Evolutionary conservation across 2,329 filamentous ascomycete species (phyloP).

Genomic region (Dothidotthia symphoricarpi): DNA sequence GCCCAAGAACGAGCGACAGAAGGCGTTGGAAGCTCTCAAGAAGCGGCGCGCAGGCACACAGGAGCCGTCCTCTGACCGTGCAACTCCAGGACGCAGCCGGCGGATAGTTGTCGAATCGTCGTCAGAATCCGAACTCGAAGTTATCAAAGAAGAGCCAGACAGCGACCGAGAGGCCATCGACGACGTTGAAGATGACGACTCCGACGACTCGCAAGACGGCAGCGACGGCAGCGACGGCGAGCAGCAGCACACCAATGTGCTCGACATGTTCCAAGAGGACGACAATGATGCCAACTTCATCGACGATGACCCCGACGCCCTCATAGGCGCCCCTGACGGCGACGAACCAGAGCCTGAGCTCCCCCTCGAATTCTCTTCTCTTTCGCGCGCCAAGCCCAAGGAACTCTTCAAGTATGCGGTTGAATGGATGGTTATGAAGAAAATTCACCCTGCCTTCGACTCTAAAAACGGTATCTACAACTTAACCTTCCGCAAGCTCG

Average conservation of each 20-base stretch:
- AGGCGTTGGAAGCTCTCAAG: slow-evolving; percentile 48
- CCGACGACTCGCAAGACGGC: slow-evolving; percentile 23
- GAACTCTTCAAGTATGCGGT: slow-evolving; percentile 72
- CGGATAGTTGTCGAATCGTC: slow-evolving; percentile 25
- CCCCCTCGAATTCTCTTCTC: slow-evolving; percentile 67
- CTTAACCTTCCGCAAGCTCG: slow-evolving; percentile 68
- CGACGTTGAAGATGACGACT: slow-evolving; percentile 25
- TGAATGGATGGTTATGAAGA: slow-evolving; percentile 79
- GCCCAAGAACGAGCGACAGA: slow-evolving; percentile 39
- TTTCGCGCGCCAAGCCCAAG: slow-evolving; percentile 65
- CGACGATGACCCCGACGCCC: slow-evolving; percentile 57
- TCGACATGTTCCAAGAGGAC: slow-evolving; percentile 52
- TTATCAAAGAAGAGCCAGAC: slow-evolving; percentile 36
- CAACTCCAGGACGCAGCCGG: slow-evolving; percentile 23
- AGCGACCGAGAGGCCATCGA: slow-evolving; percentile 11
- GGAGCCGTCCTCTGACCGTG: slow-evolving; percentile 23
- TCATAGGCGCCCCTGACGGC: slow-evolving; percentile 48
- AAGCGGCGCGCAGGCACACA: slow-evolving; percentile 38
- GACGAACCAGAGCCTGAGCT: slow-evolving; percentile 52
- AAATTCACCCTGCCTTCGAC: slow-evolving; percentile 69
- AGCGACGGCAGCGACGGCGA: slow-evolving; percentile 18
- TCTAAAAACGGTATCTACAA: slow-evolving; percentile 63
- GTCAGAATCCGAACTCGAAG: slow-evolving; percentile 31
- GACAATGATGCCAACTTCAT: slow-evolving; percentile 65
- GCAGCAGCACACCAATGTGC: slow-evolving; percentile 30